Evolutionary conservation across 495 filamentous ascomycete genomes (phyloP), one percentile per base, ranked within the genome.

Genomic region (Terfezia boudieri): DNA sequence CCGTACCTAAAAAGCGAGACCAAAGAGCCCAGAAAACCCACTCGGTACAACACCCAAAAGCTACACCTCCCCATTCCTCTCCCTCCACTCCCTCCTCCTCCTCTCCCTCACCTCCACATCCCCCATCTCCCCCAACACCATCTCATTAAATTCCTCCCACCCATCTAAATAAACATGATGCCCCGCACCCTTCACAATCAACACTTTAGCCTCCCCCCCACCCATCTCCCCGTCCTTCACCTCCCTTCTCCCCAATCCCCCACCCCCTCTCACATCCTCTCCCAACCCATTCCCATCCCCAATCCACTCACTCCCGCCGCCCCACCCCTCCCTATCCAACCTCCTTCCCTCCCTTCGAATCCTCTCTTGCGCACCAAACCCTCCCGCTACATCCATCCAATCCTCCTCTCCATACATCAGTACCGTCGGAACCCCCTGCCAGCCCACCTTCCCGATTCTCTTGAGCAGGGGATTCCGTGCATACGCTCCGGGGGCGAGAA

Each of bases 321-420:
- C 70, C 53, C 74, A 72, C 20, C 67, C 69, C 56, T 75, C 75
- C 57, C 81, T 77, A 57, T 84, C 76, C 57, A 81, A 77, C 12
- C 32, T 11, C 11, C 49, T 11, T 9, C 38, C 36, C 2, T 51
- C 49, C 12, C 32, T 48, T 4, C 62, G 56, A 8, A 95, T 72
- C 69, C 84, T 90, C 68, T 85, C 74, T 61, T 82, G 76, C 0
- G 88, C 79, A 0, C 84, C 86, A 57, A 76, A 80, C 1, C 90
- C 90, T 14, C 89, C 92, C 0, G 76, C 76, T 11, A 89, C 77
- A 60, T 96, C 92, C 90, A 98, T 96, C 90, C 90, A 98, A 71
- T 98, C 90, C 61, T 87, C 77, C 61, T 94, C 86, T 54, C 90
- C 90, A 62, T 98, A 98, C 81, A 95, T 84, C 61, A 96, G 76